A percentile compares a stretch with the other conserved stretches of the same genome.
Conservation (phyloP, 108 stramenopile species). For the Pseudonitzschia delicatissima region DNA sequence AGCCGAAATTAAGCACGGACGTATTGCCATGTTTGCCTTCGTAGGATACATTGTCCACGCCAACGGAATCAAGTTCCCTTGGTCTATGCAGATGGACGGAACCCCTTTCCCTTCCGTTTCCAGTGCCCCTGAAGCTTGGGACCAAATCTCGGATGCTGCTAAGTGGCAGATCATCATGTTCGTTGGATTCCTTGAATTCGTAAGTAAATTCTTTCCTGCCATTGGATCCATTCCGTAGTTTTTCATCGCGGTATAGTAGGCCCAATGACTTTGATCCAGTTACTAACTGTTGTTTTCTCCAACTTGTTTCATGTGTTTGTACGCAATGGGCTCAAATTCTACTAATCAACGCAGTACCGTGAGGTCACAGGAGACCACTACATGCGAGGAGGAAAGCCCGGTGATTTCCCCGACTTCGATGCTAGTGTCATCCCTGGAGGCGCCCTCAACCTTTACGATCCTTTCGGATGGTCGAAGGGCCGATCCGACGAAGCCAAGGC, state of each 20-base stretch:
- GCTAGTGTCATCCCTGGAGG: slow-evolving; percentile 57
- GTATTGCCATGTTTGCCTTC: slow-evolving; percentile 70
- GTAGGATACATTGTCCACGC: slow-evolving; percentile 67
- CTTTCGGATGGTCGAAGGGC: slow-evolving; percentile 54
- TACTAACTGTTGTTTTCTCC: slow-evolving; percentile 7
- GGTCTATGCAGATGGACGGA: slow-evolving; percentile 62
- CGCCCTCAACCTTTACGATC: slow-evolving; percentile 72
- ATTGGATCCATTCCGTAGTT: no score
- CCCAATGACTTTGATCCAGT: no score
- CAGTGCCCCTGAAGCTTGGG: slow-evolving; percentile 74
- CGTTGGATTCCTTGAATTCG: slow-evolving; percentile 79
- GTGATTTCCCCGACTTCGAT: slow-evolving; percentile 67
- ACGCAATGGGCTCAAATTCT: no score
- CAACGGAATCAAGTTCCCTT: slow-evolving; percentile 57
- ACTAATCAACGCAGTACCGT: slow-evolving; percentile 19
- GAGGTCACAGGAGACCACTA: slow-evolving; percentile 53
- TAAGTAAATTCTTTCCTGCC: no score
- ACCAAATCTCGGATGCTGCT: slow-evolving; percentile 66
- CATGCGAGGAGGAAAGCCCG: slow-evolving; percentile 78
- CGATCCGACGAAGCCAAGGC: slow-evolving; percentile 62
- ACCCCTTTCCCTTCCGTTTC: slow-evolving; percentile 54
- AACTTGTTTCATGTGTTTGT: no score
- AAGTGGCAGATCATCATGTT: slow-evolving; percentile 86
- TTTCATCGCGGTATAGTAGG: no score
- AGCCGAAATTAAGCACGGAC: slow-evolving; percentile 67